Conservation (phyloP, 2,329 filamentous ascomycete species). For the Didymella glomerata region DNA sequence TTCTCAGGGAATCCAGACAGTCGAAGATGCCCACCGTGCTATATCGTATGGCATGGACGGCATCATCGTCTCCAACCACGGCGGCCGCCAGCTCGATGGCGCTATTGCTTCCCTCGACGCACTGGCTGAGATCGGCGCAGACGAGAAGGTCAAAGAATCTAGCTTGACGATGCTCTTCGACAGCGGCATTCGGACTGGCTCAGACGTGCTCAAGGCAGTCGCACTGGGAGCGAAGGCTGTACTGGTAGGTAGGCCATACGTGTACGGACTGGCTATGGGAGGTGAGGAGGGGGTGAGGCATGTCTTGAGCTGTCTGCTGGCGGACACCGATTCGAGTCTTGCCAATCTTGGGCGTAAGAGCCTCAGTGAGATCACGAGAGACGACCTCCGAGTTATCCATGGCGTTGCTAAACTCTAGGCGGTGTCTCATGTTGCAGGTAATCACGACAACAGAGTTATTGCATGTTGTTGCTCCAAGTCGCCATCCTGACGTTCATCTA, state of each 20-base stretch:
- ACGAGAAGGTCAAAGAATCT: slow-evolving; percentile 43
- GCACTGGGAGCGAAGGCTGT: slow-evolving; percentile 51
- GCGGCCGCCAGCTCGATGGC: slow-evolving; percentile 50
- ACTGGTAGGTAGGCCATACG: slow-evolving; percentile 47
- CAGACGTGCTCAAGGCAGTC: slow-evolving; percentile 50
- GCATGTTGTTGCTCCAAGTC: neutral
- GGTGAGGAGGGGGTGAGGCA: slow-evolving; percentile 51
- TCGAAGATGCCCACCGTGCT: slow-evolving; percentile 48
- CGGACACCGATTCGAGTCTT: slow-evolving; percentile 43
- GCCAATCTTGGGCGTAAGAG: slow-evolving; percentile 46
- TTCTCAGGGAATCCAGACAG: slow-evolving; percentile 46
- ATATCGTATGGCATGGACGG: slow-evolving; percentile 49
- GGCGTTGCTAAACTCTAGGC: slow-evolving; percentile 39
- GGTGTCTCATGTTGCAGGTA: too few species aligned
- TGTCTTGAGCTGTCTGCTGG: slow-evolving; percentile 47
- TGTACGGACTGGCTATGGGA: slow-evolving; percentile 50
- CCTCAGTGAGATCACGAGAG: slow-evolving; percentile 37
- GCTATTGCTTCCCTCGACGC: slow-evolving; percentile 48
- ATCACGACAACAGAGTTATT: too few species aligned
- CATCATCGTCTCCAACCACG: slow-evolving; percentile 52
- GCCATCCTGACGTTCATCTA: too few species aligned
- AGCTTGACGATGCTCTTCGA: slow-evolving; percentile 49
- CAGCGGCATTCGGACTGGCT: slow-evolving; percentile 48
- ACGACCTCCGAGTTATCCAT: slow-evolving; percentile 42
- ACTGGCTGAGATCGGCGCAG: slow-evolving; percentile 47